phyloP scores from a whole-genome alignment of 2,329 filamentous ascomycete genomes.

The Periconia sp. region DNA sequence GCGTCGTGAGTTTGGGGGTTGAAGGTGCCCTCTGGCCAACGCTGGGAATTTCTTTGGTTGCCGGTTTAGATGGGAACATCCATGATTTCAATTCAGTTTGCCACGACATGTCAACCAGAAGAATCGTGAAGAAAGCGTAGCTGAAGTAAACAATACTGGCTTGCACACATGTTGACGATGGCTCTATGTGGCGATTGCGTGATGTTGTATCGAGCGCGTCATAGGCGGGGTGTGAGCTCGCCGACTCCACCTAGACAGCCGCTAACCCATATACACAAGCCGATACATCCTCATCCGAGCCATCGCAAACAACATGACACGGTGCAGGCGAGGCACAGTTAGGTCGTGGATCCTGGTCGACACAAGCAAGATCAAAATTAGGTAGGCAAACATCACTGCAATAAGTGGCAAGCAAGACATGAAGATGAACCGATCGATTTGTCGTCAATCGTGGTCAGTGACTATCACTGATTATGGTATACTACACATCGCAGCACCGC shows the following conservation, averaged over 20 bases:
- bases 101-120: constrained; percentile 39
- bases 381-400: not conserved
- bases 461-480: constrained; percentile 46
- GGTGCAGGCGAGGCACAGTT: too few species aligned
- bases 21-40: constrained; percentile 64
- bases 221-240: constrained; percentile 19
- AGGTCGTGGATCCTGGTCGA: too few species aligned
- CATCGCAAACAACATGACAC: too few species aligned
- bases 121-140: not conserved
- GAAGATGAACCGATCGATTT: constrained; percentile 37
- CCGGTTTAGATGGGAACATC: constrained; percentile 41
- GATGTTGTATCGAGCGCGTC: constrained; percentile 7
- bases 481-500: constrained; percentile 46
- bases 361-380: not conserved
- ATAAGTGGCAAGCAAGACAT: constrained; percentile 5
- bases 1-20: constrained; percentile 59
- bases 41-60: constrained; percentile 53
- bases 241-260: too few species aligned
- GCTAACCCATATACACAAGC: too few species aligned
- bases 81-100: constrained; percentile 51
- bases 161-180: not conserved
- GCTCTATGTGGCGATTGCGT: not conserved
- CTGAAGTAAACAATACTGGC: not conserved
- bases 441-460: constrained; percentile 40
- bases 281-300: too few species aligned